A percentile compares a stretch with the other conserved stretches of the same genome.
Evolutionary conservation across 2,329 filamentous ascomycete genomes (phyloP).

Genomic region (Calonectria ilicicola): DNA sequence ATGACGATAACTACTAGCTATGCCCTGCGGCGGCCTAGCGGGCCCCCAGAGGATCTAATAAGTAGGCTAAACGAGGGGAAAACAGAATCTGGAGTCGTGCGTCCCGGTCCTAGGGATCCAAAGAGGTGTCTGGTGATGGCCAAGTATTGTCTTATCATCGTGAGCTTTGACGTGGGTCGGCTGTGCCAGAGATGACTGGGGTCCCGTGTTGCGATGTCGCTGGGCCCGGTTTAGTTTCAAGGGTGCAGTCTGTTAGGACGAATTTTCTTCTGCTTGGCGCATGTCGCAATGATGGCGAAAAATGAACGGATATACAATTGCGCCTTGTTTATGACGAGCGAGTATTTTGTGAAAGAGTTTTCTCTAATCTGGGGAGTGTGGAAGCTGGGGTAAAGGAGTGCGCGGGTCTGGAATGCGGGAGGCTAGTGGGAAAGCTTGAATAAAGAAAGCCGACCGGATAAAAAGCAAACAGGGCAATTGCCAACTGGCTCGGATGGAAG

Average conservation of each 20-base stretch:
- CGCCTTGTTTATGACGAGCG: neutral
- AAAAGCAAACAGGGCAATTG: slow-evolving; percentile 26
- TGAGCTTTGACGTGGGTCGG: slow-evolving; percentile 27
- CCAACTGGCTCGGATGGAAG: slow-evolving; percentile 24
- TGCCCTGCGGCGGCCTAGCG: slow-evolving; percentile 28
- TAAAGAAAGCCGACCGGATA: slow-evolving; percentile 27
- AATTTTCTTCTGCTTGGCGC: neutral
- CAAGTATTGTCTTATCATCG: slow-evolving; percentile 34
- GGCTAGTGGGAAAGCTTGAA: slow-evolving; percentile 20
- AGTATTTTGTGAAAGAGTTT: slow-evolving; percentile 9
- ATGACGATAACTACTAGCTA: slow-evolving; percentile 29
- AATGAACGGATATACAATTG: slow-evolving; percentile 19
- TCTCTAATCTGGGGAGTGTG: slow-evolving; percentile 36
- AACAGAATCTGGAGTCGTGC: slow-evolving; percentile 21
- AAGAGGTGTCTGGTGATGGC: slow-evolving; percentile 28
- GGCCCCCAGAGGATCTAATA: slow-evolving; percentile 20
- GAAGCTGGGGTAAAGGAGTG: slow-evolving; percentile 38
- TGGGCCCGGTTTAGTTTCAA: slow-evolving; percentile 17
- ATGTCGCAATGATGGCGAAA: slow-evolving; percentile 24
- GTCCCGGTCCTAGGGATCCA: slow-evolving; percentile 19
- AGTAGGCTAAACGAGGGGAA: slow-evolving; percentile 18
- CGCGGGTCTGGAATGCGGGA: slow-evolving; percentile 23
- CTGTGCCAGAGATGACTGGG: slow-evolving; percentile 25
- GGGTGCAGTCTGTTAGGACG: neutral
- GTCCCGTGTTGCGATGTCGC: slow-evolving; percentile 30